Percentiles rank a stretch among this genome's conserved stretches.
These are phyloP conservation scores for Volvox reticuliferus DNA, from an alignment of 139 green algal genomes.

Conservation along the genomic window DNA sequence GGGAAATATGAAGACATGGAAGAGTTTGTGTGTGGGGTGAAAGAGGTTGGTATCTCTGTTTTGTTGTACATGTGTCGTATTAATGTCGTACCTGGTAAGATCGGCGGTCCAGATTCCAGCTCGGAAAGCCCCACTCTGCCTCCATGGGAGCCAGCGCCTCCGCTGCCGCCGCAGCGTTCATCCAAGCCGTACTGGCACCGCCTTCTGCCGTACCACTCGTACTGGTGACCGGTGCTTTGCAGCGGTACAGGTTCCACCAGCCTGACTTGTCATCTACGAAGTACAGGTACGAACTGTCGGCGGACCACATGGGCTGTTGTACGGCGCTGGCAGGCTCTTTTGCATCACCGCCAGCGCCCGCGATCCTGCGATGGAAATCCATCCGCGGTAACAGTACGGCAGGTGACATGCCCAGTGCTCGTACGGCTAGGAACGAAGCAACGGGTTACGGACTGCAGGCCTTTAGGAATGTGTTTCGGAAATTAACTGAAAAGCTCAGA, in stretches of 20 bases:
- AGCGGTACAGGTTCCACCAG: conserved; percentile 76
- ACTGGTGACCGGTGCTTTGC: background rate
- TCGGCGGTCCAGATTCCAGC: conserved; percentile 54
- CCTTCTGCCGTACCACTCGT: background rate
- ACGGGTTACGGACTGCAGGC: too few relatives aligned
- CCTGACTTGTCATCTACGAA: conserved; percentile 63
- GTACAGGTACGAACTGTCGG: conserved; percentile 60
- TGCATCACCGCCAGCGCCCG: background rate
- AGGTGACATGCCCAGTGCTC: too few relatives aligned
- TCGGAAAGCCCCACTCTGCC: conserved; percentile 74
- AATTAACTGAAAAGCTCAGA: too few relatives aligned
- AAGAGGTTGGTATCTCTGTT: too few relatives aligned
- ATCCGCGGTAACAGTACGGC: too few relatives aligned
- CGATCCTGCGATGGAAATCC: background rate
- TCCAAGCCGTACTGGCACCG: background rate
- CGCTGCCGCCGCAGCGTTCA: background rate
- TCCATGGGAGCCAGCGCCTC: conserved; percentile 52
- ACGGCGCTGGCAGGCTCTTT: conserved; percentile 51
- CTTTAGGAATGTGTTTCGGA: too few relatives aligned
- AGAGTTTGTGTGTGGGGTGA: too few relatives aligned
- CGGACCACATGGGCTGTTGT: conserved; percentile 69
- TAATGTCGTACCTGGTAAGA: conserved; percentile 22
- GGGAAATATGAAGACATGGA: too few relatives aligned
- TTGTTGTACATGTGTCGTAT: background rate
- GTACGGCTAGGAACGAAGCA: too few relatives aligned